Evolutionary conservation across 192 early-diverging fungal genomes (phyloP), one percentile per base, ranked within the genome.

Genomic region (Anaeromyces robustus): DNA sequence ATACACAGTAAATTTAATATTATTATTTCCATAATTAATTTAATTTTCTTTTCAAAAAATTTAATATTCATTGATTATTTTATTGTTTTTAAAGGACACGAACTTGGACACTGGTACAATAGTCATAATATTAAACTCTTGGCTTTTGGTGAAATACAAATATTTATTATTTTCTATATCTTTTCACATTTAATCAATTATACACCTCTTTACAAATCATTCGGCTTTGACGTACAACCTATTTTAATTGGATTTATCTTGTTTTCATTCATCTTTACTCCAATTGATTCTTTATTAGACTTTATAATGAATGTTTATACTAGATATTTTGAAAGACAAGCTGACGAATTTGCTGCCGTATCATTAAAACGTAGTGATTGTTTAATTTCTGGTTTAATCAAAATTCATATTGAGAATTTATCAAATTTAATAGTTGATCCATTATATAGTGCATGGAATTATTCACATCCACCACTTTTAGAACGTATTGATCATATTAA

Each of bases 51-150:
- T n/a, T n/a, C n/a, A n/a, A n/a, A n/a, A n/a, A n/a, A n/a, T n/a
- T n/a, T n/a, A n/a, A n/a, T n/a, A n/a, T n/a, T n/a, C n/a, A n/a
- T n/a, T n/a, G n/a, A n/a, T n/a, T n/a, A n/a, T n/a, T n/a, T n/a
- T n/a, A n/a, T n/a, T n/a, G n/a, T n/a, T n/a, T n/a, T n/a, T n/a
- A 16, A 22, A 52, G 94, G 92, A 16, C 97, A 99, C 83, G 97
- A 99, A 87, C 88, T 99, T 28, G 97, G 97, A 0, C 97, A 99
- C 84, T 99, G 97, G 97, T 86, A 92, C 41, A 90, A 91, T 80
- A 92, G 89, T 86, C 97, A 99, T 81, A 90, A 95, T 5, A 79
- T 95, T 80, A 91, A 90, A 78, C 91, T 92, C 81, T 91, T 99
- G 14, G 80, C 87, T 5, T 87, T 93, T 30, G 85, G 86, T 29